These are phyloP conservation scores for Cutaneotrichosporon daszewskae DNA, from an alignment of 1,284 basidiomycete species.

Conservation along the genomic window DNA sequence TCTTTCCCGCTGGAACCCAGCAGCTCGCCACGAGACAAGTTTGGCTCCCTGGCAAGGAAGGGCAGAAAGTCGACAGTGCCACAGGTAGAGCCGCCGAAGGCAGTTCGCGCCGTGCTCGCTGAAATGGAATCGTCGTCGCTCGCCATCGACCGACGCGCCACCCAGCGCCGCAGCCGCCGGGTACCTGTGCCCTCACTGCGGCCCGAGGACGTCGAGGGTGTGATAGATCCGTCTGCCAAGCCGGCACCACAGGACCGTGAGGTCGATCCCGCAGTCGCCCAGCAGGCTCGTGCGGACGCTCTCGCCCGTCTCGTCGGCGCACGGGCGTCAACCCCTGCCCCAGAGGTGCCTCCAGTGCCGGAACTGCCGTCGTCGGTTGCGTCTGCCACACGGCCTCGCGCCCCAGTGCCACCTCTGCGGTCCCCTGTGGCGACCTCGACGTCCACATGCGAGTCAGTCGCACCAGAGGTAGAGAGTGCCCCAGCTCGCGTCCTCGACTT, in stretches of 20 bases:
- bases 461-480: too few relatives aligned
- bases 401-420: too few relatives aligned
- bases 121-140: slow-evolving; percentile 10
- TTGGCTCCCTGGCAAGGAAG: background rate
- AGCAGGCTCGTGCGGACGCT: slow-evolving; percentile 9
- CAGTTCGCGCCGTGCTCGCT: slow-evolving; percentile 10
- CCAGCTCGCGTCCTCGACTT: too few relatives aligned
- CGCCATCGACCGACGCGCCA: slow-evolving; percentile 3
- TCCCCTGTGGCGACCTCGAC: too few relatives aligned
- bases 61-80: slow-evolving; percentile 2
- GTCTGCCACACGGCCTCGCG: too few relatives aligned
- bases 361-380: too few relatives aligned
- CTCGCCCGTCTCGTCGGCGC: slow-evolving; percentile 7
- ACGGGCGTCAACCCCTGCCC: too few relatives aligned
- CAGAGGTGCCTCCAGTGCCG: background rate
- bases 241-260: slow-evolving; percentile 1
- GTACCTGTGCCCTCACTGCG: slow-evolving; percentile 6
- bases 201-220: slow-evolving; percentile 2
- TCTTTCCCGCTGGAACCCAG: background rate
- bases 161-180: slow-evolving; percentile 5
- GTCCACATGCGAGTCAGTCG: too few relatives aligned
- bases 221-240: background rate
- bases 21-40: too few relatives aligned
- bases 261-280: slow-evolving; percentile 1
- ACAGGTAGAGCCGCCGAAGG: slow-evolving; percentile 3